Base-by-base conservation (phyloP, 139 green algal species). In the Tetradesmus obliquus region DNA sequence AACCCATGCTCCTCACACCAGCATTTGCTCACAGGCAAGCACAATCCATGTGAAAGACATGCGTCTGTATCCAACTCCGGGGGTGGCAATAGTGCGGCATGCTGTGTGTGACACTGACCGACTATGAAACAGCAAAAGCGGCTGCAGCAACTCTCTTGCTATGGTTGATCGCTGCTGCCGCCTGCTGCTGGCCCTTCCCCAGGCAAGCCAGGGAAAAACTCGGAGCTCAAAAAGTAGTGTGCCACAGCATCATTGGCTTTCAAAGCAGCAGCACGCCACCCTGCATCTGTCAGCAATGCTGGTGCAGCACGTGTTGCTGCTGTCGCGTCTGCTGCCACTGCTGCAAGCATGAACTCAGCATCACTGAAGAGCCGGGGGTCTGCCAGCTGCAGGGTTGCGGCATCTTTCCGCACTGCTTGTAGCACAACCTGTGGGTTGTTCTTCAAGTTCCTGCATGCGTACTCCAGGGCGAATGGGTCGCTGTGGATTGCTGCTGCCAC, bases 391-490 rank as follows among this genome's bases (percentile, higher is more conserved):
- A 91, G 45, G 10, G 88, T 80, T 3, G 76, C 51, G 10, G 69
- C 22, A 22, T 91, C 88, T 19, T 32, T 45, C 5, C 20, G 51
- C 2, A 86, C 19, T 12, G 88, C 88, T 60, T 15, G 7, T 24
- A 91, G 58, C 17, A 91, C 76, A 9, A 91, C 24, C 1, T 45
- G 12, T 55, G 88, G 8, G 51, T 91, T n/a, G 12, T 22, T 60
- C 15, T 79, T 76, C 17, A 81, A n/a, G 53, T 19, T 15, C 1
- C 12, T 45, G 55, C n/a, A 54, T 17, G 88, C 88, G 32, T 81
- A 91, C 12, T 69, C 79, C 15, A 91, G 32, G 2, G 88, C 76
- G 84, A 91, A 91, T 7, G 88, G 88, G 24, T 91, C 88, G 24
- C 54, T 82, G 22, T 1, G n/a, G 3, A 91, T n/a, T 9, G 88